Evolutionary conservation across 768 basidiomycete genomes (phyloP), one percentile per base, ranked within the genome.

Genomic region (Lentinula raphanica): DNA sequence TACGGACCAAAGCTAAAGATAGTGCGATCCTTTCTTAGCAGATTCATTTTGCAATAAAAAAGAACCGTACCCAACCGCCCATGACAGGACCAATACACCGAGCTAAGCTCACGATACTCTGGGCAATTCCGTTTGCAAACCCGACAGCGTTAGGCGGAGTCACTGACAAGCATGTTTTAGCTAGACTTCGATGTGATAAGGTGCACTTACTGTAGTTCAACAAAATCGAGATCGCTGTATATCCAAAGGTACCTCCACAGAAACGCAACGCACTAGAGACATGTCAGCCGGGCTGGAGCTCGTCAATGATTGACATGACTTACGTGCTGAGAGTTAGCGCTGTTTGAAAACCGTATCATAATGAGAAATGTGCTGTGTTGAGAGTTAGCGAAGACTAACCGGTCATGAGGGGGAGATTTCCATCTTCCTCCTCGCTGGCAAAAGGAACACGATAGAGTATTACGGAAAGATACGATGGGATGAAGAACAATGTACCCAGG

Each of bases 111-210:
- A 96, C 95, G 31, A 93, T 90, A 66, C 92, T 94, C 71, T 99
- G 97, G 0, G 94, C 97, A 21, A 96, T 85, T 17, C 96, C 97
- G 67, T 98, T 99, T 9, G 96, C 92, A 59, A 92, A 84, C 6
- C 94, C 92, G 39, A 98, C 85, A 7, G 92, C 85, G 38, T 81
- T 79, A 1, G 94, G 93, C 2, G 96, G 94, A 0, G 94, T 92
- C 90, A 96, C 92, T 94, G 59, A 58, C 46, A 25, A 21, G 27
- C 3, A 57, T 48, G 58, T 63, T 46, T 65, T 35, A 62, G 62
- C 28, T 15, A 49, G 5, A 36, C 23, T 23, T n/a, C 48, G 32
- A 49, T 27, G 8, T 21, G 17, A 49, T 19, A 32, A 19, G 49
- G 27, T 56, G 27, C n/a, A 50, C 80, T 27, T 68, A 90, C 89